A percentile compares a stretch with the other conserved stretches of the same genome.
These are phyloP conservation scores for Rhodomyrtus psidioides DNA, from an alignment of 441 rosid species.

Conservation along the genomic window DNA sequence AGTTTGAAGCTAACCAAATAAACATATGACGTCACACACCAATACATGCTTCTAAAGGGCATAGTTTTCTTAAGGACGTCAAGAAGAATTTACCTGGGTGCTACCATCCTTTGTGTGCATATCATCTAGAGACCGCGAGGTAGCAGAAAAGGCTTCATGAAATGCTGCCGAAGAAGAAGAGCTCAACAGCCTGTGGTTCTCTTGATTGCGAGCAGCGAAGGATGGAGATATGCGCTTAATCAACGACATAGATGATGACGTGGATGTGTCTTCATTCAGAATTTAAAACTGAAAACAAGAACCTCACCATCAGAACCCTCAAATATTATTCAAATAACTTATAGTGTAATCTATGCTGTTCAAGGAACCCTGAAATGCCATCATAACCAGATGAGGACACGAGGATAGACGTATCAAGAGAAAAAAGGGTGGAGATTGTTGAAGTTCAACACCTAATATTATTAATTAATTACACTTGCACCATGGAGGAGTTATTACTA, in stretches of 20 bases:
- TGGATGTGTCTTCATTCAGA: not conserved
- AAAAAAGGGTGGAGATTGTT: not conserved
- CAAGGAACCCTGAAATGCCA: not conserved
- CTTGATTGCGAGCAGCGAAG: not conserved
- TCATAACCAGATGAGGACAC: not conserved
- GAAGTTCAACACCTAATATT: too few relatives aligned
- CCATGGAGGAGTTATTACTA: too few relatives aligned
- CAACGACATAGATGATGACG: not conserved
- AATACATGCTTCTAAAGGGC: not conserved
- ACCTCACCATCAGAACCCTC: not conserved
- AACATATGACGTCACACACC: not conserved
- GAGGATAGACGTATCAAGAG: not conserved
- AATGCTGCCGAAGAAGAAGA: not conserved
- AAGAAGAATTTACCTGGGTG: not conserved
- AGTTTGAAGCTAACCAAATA: not conserved
- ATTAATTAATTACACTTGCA: too few relatives aligned
- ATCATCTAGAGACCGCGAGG: not conserved
- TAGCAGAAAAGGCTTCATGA: not conserved
- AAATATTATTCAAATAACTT: not conserved
- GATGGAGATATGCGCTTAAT: not conserved
- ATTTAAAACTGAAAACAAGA: not conserved
- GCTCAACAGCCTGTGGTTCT: not conserved
- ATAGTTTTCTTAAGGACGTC: not conserved
- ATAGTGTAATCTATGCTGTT: not conserved
- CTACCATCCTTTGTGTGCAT: not conserved